Percentiles rank a stretch among this genome's conserved stretches.
Conservation (phyloP, 768 basidiomycete species). For the Clavaria fumosa region DNA sequence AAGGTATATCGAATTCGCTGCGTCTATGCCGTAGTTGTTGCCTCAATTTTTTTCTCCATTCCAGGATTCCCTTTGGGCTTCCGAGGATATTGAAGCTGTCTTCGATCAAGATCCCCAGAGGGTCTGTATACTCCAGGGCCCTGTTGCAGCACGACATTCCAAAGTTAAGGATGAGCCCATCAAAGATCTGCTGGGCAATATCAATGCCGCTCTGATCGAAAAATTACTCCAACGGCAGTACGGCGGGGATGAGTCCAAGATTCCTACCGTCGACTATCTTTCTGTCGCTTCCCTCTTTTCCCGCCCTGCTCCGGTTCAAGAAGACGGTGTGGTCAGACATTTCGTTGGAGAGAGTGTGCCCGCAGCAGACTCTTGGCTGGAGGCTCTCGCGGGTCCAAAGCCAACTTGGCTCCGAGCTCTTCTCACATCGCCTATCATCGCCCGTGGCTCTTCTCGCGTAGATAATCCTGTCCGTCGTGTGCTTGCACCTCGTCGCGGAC, state of each 20-base stretch:
- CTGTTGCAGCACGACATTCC: conserved; percentile 83
- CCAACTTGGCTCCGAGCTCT: conserved; percentile 81
- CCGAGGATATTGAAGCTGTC: conserved; percentile 96
- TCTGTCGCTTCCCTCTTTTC: conserved; percentile 26
- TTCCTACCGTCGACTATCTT: conserved; percentile 81
- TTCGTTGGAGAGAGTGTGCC: conserved; percentile 41
- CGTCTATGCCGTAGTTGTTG: conserved; percentile 1
- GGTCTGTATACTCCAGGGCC: conserved; percentile 94
- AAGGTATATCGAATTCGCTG: conserved; percentile 49
- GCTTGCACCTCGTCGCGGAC: conserved; percentile 65
- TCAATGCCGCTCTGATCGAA: conserved; percentile 61
- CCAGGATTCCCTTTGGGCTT: conserved; percentile 93
- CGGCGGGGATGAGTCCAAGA: conserved; percentile 49
- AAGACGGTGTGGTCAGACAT: conserved; percentile 31
- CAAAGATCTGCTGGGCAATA: conserved; percentile 79
- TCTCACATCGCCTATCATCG: conserved; percentile 63
- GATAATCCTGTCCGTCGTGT: conserved; percentile 82
- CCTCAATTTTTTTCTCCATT: conserved; percentile 8
- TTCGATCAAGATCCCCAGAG: conserved; percentile 98
- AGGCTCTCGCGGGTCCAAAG: conserved; percentile 65
- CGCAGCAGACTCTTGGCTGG: conserved; percentile 59
- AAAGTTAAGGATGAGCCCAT: conserved; percentile 87
- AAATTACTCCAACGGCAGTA: conserved; percentile 72
- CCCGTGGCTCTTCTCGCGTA: conserved; percentile 75
- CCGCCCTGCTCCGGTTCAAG: conserved; percentile 22